Base-by-base conservation (phyloP, 140 eudicot species). In the Cichorium intybus region DNA sequence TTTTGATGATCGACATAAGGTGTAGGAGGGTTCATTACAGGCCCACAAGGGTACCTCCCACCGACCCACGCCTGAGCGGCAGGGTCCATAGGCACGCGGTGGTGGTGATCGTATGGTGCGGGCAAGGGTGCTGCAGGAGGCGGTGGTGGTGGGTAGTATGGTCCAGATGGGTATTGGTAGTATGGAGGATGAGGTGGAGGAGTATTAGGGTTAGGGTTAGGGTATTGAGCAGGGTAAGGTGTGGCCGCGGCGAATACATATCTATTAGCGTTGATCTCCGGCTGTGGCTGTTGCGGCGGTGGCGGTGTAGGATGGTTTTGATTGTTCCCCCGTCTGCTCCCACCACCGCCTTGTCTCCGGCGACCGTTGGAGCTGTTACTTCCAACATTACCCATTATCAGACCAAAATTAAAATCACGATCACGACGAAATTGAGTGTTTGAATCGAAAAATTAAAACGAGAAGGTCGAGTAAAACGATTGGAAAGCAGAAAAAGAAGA, bases 1-100 rank as follows among this genome's bases (percentile, higher is more conserved):
- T 92, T 92, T 76, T 92, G 96, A 52, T 88, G 98, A 84, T 92
- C 98, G 58, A 92, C 96, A 65, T 81, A 85, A 2, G 95, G 87
- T 9, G 86, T 60, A 10, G 85, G 82, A 5, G 85, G 62, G 16
- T 62, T 94, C 83, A 78, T 68, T 77, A 82, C 60, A 16, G 89
- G 95, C 48, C 89, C 95, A 71, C 76, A 87, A 0, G 96, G 89
- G 67, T 84, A 87, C 68, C 96, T 63, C 24, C 87, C 95, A 26
- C 84, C 87, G 7, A 66, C 82, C 95, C 87, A 86, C 57, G 74
- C 79, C 73, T 81, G 84, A 0, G 67, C 83, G 24, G 68, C 77
- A 0, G 83, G 79, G 75, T 70, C 80, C 75, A 79, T 62, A 7
- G 80, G 84, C n/a, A 66, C 74, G 7, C 78, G 83, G 77, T 82